Evolutionary conservation across 2,329 filamentous ascomycete species (phyloP).

Genomic region (Camptophora hylomeconis): DNA sequence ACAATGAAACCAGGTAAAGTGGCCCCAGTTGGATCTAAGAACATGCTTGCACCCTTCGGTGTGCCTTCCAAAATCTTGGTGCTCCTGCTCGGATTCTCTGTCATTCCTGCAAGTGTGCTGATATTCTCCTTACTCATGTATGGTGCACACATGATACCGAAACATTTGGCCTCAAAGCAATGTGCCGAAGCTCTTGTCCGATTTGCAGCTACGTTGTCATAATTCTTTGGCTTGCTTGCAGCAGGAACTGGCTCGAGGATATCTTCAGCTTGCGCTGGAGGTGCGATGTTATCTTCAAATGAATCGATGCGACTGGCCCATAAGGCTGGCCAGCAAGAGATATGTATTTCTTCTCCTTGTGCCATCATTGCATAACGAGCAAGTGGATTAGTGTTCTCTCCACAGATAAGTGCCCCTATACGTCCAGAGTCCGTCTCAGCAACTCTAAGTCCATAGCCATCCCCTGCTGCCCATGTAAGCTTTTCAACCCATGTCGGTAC

Average conservation of each 20-base stretch:
- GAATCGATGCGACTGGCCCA: conserved; percentile 35
- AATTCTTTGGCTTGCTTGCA: conserved; percentile 24
- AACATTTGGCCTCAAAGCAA: conserved; percentile 46
- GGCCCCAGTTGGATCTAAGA: conserved; percentile 38
- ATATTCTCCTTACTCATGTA: conserved; percentile 30
- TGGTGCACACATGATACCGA: conserved; percentile 38
- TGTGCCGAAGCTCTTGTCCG: conserved; percentile 40
- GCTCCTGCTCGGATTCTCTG: conserved; percentile 15
- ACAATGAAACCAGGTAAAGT: conserved; percentile 26
- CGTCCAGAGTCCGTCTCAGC: conserved; percentile 33
- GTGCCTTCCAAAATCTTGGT: conserved; percentile 24
- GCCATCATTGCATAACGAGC: conserved; percentile 41
- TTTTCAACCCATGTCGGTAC: conserved; percentile 47
- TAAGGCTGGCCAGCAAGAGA: conserved; percentile 42
- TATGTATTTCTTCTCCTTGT: conserved; percentile 43
- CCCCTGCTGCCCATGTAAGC: conserved; percentile 40
- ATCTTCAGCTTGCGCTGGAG: conserved; percentile 11
- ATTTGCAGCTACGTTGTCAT: conserved; percentile 43
- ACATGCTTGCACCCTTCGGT: conserved; percentile 35
- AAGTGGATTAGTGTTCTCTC: conserved; percentile 46
- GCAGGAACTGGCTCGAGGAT: conserved; percentile 7
- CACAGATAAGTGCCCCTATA: conserved; percentile 41
- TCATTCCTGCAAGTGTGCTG: conserved; percentile 21
- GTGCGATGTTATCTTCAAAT: background rate
- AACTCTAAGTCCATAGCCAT: conserved; percentile 37